Percentiles rank a stretch among this genome's conserved stretches.
phyloP scores from a whole-genome alignment of 257 asterid species.

The Phtheirospermum japonicum region DNA sequence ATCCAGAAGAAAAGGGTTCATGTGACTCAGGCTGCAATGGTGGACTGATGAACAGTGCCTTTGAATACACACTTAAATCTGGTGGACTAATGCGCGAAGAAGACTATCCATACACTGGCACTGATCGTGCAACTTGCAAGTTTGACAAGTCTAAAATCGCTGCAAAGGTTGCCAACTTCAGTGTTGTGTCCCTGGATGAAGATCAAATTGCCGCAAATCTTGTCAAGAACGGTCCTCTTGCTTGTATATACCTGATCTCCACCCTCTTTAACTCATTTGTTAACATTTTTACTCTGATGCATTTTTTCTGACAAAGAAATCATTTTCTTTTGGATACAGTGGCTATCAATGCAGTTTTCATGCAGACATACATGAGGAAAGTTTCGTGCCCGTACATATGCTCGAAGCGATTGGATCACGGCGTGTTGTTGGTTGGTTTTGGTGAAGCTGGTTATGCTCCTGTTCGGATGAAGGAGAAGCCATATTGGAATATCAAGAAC shows the following conservation, averaged over 20 bases:
- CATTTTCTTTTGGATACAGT: no score
- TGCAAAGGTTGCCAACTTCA: slow-evolving; percentile 82
- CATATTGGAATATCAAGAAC: slow-evolving; percentile 77
- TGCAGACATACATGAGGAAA: slow-evolving; percentile 80
- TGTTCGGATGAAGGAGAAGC: no score
- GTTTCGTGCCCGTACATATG: slow-evolving; percentile 92
- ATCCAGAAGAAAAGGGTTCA: slow-evolving; percentile 68
- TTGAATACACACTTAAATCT: slow-evolving; percentile 73
- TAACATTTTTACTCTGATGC: no score
- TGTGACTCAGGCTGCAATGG: slow-evolving; percentile 91
- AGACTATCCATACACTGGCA: slow-evolving; percentile 86
- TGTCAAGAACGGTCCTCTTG: slow-evolving; percentile 87
- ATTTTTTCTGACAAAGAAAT: no score
- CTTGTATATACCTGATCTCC: slow-evolving; percentile 46
- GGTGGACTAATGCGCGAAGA: slow-evolving; percentile 89
- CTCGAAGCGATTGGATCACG: no score
- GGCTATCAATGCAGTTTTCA: slow-evolving; percentile 80
- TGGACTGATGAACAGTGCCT: slow-evolving; percentile 89
- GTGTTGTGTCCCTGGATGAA: slow-evolving; percentile 83
- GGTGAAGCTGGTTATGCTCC: no score
- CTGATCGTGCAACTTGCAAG: slow-evolving; percentile 65
- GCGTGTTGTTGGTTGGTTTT: no score
- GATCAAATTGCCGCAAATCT: slow-evolving; percentile 91
- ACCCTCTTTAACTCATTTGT: no score
- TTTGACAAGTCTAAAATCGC: slow-evolving; percentile 73